Percentiles rank a stretch among this genome's conserved stretches.
Conservation (phyloP, 768 basidiomycete genomes). For the Xerocomus brunneocitrinus region DNA sequence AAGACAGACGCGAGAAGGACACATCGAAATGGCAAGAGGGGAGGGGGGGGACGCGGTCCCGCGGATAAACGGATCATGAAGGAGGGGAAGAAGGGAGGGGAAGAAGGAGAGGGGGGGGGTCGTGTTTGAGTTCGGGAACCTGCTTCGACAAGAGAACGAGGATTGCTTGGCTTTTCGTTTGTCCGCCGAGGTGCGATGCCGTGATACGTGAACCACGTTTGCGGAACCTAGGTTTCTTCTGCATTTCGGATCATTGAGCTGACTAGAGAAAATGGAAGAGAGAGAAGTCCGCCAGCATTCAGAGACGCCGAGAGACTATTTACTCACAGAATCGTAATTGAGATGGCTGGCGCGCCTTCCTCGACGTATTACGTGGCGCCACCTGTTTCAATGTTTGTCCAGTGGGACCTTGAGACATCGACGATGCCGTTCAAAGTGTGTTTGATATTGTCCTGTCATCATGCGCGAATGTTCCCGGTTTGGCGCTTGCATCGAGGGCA, state of each 20-base stretch:
- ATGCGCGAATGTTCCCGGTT: neutral
- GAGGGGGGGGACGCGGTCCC: neutral
- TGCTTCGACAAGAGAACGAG: neutral
- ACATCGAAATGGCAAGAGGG: neutral
- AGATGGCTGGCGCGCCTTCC: neutral
- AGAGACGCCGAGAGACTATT: neutral
- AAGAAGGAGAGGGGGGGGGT: neutral
- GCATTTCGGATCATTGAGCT: neutral
- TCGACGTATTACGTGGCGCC: neutral
- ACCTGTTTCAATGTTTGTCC: neutral
- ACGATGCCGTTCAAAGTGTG: neutral
- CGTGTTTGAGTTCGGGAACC: neutral
- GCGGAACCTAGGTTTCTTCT: neutral
- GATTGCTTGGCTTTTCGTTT: neutral
- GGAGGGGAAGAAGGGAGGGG: neutral
- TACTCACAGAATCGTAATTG: neutral
- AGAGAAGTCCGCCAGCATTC: neutral
- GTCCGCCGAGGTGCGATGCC: neutral
- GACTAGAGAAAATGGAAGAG: neutral
- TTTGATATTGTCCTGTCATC: neutral
- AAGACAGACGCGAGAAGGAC: neutral
- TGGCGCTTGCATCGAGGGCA: neutral
- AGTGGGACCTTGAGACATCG: neutral
- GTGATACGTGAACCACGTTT: neutral
- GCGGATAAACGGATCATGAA: neutral